Evolutionary conservation across 208 protist species (phyloP), one percentile per base, ranked within the genome.

Genomic region (Novymonas esmeraldas): DNA sequence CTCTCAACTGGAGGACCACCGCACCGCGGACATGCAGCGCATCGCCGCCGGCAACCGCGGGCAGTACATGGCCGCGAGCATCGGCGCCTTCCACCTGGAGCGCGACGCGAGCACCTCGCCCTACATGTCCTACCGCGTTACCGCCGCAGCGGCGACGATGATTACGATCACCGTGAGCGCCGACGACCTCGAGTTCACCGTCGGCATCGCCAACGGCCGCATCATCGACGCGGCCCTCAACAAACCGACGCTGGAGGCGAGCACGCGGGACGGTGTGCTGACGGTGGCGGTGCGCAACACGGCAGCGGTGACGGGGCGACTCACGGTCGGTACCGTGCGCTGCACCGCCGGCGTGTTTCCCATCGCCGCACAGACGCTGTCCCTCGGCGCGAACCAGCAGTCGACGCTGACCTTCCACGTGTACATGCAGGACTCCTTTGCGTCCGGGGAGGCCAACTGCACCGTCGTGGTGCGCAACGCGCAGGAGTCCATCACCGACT

Each of bases 1-100:
- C 13, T 80, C 76, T 6, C 94, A 98, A 60, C 68, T 98, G 33
- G 86, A 94, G 62, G 83, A 94, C 63, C 84, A 90, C 62, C 89
- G 87, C 42, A 61, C 63, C 20, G 31, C 57, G 13, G 92, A 97
- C 55, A 14, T 81, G 46, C 52, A 44, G 26, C 48, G 57, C 39
- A 74, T 94, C 20, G 68, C 78, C 22, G 55, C 51, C 4, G 86
- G 86, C 13, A 62, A 72, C 0, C 67, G 49, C 14, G 73, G 73
- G 9, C 36, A 71, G 41, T 97, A 94, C 73, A 85, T 95, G 73
- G 85, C 76, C 41, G 73, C 66, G 41, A 67, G 78, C 48, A 73
- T 86, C 60, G 90, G 82, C 41, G 31, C 66, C 68, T 90, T 90
- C 62, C 67, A 63, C 29, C 34, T 83, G 24, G 51, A 84, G 63